Evolutionary conservation across 352 stramenopile species (phyloP), one percentile per base, ranked within the genome.

Genomic region (Achlya hypogyna): DNA sequence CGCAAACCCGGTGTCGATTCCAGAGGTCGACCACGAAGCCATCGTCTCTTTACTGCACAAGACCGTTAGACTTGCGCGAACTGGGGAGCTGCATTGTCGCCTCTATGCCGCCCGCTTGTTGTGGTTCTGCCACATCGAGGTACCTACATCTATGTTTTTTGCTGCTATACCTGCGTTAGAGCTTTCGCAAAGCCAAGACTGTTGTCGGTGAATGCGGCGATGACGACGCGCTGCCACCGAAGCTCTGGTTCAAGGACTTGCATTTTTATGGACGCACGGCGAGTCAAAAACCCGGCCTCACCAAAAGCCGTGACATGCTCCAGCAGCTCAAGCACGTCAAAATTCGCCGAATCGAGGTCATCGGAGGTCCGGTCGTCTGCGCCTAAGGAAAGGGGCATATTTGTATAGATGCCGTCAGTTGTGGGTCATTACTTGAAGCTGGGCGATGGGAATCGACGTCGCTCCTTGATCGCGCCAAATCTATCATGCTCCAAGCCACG

Each of bases 241-340:
- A 67, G 22, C 43, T 67, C n/a, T 67, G 60, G 60, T 53, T 45
- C 35, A 67, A 67, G 32, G 60, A 67, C 43, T n/a, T n/a, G n/a
- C n/a, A n/a, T n/a, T n/a, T n/a, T n/a, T n/a, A n/a, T n/a, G n/a
- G n/a, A n/a, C n/a, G n/a, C n/a, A n/a, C n/a, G n/a, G n/a, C n/a
- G n/a, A n/a, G n/a, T n/a, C n/a, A n/a, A n/a, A n/a, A n/a, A n/a
- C n/a, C n/a, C n/a, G n/a, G n/a, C n/a, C n/a, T n/a, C n/a, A n/a
- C n/a, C n/a, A n/a, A n/a, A n/a, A n/a, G n/a, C n/a, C n/a, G n/a
- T n/a, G n/a, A n/a, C n/a, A n/a, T n/a, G n/a, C n/a, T n/a, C n/a
- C n/a, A n/a, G n/a, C n/a, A n/a, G n/a, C n/a, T n/a, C n/a, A n/a
- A n/a, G n/a, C n/a, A n/a, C n/a, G n/a, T n/a, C n/a, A n/a, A n/a